These are phyloP conservation scores for Venturia effusa DNA, from an alignment of 2,329 filamentous ascomycete genomes.

Conservation along the genomic window DNA sequence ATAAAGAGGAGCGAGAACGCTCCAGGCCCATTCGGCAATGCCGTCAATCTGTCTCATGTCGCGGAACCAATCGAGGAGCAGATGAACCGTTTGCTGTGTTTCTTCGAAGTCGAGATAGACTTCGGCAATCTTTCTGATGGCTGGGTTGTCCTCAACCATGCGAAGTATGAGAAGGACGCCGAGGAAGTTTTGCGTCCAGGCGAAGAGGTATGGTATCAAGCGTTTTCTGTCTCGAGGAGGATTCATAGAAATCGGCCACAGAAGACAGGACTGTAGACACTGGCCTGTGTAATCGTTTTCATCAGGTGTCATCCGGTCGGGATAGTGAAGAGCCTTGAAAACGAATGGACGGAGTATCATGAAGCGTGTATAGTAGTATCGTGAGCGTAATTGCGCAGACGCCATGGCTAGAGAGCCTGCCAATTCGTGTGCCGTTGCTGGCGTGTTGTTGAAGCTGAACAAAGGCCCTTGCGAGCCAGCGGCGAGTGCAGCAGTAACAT, in stretches of 20 bases:
- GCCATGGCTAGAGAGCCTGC: constrained; percentile 11
- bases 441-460: constrained; percentile 13
- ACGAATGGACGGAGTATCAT: constrained; percentile 16
- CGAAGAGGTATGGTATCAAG: constrained; percentile 47
- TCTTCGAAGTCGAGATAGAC: constrained; percentile 35
- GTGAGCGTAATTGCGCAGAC: constrained; percentile 15
- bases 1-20: constrained; percentile 38
- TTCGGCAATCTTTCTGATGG: constrained; percentile 37
- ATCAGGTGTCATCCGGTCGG: constrained; percentile 41
- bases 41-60: constrained; percentile 46
- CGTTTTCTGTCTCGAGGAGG: constrained; percentile 48
- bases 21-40: constrained; percentile 47
- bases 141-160: constrained; percentile 40
- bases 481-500: not conserved
- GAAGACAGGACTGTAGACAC: constrained; percentile 46
- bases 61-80: constrained; percentile 49
- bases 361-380: constrained; percentile 16
- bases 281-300: constrained; percentile 45
- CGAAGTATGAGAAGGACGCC: constrained; percentile 47
- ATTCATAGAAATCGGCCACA: constrained; percentile 50
- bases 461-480: not conserved
- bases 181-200: constrained; percentile 52
- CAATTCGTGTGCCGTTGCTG: constrained; percentile 11
- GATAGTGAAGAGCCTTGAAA: constrained; percentile 30
- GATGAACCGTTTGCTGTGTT: constrained; percentile 40